Evolutionary conservation across 2,329 filamentous ascomycete species (phyloP).

Genomic region (Paecilomyces sp.): DNA sequence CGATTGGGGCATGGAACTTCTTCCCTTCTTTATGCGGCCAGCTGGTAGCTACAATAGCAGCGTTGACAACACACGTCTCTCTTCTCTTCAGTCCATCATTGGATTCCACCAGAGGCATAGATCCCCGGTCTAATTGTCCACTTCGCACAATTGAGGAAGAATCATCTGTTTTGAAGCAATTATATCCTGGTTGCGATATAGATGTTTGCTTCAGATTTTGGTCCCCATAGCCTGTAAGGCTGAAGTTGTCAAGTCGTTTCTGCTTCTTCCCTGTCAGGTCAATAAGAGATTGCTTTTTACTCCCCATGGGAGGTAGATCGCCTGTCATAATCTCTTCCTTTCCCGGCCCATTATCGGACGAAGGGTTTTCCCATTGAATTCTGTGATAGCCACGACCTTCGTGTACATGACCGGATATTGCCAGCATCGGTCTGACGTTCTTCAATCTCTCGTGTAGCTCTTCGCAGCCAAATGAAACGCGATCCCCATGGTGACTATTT

Average conservation of each 20-base stretch:
- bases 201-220: no score
- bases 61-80: constrained; percentile 76
- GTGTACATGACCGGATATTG: constrained; percentile 55
- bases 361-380: constrained; percentile 38
- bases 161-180: constrained; percentile 9
- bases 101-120: neutral
- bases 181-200: constrained; percentile 4
- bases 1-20: constrained; percentile 68
- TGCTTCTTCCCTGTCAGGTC: constrained; percentile 42
- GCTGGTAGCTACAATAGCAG: constrained; percentile 63
- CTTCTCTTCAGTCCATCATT: constrained; percentile 33
- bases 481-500: constrained; percentile 35
- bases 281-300: constrained; percentile 48
- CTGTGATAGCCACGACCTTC: constrained; percentile 48
- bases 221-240: constrained; percentile 8
- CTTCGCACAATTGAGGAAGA: constrained; percentile 5
- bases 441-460: constrained; percentile 38
- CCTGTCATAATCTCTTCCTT: constrained; percentile 12
- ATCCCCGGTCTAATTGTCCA: constrained; percentile 10
- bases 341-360: neutral
- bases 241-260: constrained; percentile 24
- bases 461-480: constrained; percentile 41
- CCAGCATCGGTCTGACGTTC: constrained; percentile 43
- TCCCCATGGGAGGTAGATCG: constrained; percentile 35
- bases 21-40: constrained; percentile 57